Evolutionary conservation across 2,329 filamentous ascomycete species (phyloP).

Genomic region (Fusarium metavorans): DNA sequence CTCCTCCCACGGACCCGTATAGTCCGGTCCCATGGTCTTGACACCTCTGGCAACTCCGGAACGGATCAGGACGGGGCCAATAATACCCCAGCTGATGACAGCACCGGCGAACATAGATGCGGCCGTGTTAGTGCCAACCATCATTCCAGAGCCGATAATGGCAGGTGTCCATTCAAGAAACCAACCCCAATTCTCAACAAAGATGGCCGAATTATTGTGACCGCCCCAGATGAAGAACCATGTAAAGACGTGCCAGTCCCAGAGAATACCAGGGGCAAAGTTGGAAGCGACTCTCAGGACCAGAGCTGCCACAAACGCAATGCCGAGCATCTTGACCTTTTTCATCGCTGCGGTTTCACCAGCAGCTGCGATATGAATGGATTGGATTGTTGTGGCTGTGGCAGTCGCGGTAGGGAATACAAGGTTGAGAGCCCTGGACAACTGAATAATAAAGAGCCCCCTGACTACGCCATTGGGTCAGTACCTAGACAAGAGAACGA

Average conservation of each 20-base stretch:
- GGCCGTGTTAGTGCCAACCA: neutral
- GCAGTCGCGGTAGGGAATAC: neutral
- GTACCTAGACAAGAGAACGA: no score
- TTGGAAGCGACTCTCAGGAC: neutral
- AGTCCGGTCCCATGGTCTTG: neutral
- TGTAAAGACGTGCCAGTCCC: neutral
- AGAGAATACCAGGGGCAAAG: neutral
- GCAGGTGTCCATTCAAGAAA: neutral
- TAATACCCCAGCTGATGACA: neutral
- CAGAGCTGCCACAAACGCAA: neutral
- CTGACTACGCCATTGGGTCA: neutral
- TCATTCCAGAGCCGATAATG: neutral
- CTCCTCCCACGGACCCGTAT: neutral
- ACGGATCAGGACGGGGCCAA: neutral
- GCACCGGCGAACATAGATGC: neutral
- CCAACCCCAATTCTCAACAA: neutral
- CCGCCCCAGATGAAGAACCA: neutral
- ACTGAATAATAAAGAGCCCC: fast-evolving
- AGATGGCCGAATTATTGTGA: neutral
- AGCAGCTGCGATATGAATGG: neutral
- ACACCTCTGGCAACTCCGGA: neutral
- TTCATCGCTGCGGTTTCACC: neutral
- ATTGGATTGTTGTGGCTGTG: neutral
- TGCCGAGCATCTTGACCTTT: neutral
- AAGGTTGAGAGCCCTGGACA: neutral